A percentile compares a stretch with the other conserved stretches of the same genome.
These are phyloP conservation scores for Ambispora gerdemannii DNA, from an alignment of 192 early-diverging fungal species.

Conservation along the genomic window DNA sequence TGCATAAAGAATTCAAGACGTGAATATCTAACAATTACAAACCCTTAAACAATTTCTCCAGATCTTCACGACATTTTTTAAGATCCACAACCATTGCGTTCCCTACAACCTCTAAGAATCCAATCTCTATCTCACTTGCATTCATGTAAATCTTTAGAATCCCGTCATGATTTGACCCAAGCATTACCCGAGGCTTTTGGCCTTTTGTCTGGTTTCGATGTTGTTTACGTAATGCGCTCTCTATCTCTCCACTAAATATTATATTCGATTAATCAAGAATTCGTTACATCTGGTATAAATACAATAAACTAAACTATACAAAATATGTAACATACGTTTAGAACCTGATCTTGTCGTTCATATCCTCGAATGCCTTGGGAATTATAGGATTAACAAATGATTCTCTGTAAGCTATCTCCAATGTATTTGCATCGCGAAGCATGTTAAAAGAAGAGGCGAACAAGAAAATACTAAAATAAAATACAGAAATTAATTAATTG, in stretches of 20 bases:
- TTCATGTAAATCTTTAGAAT: constrained; percentile 30
- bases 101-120: constrained; percentile 18
- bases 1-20: constrained; percentile 3
- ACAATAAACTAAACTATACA: constrained; percentile 2
- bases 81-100: constrained; percentile 8
- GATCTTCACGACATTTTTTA: background rate
- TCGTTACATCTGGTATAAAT: background rate
- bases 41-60: constrained; percentile 26
- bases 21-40: constrained; percentile 21
- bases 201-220: constrained; percentile 18
- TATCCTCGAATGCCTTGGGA: constrained; percentile 22
- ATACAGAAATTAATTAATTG: constrained; percentile 19
- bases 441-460: constrained; percentile 16
- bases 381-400: constrained; percentile 28
- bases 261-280: constrained; percentile 21
- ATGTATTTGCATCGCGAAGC: constrained; percentile 21
- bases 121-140: constrained; percentile 22
- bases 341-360: constrained; percentile 25
- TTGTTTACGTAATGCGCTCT: constrained; percentile 15
- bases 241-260: constrained; percentile 32
- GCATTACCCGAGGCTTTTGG: constrained; percentile 7
- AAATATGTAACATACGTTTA: constrained; percentile 24
- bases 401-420: constrained; percentile 22
- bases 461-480: constrained; percentile 19
- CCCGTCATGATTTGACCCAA: constrained; percentile 21